phyloP scores from a whole-genome alignment of 2,329 filamentous ascomycete genomes.

The Ramularia endophylla region DNA sequence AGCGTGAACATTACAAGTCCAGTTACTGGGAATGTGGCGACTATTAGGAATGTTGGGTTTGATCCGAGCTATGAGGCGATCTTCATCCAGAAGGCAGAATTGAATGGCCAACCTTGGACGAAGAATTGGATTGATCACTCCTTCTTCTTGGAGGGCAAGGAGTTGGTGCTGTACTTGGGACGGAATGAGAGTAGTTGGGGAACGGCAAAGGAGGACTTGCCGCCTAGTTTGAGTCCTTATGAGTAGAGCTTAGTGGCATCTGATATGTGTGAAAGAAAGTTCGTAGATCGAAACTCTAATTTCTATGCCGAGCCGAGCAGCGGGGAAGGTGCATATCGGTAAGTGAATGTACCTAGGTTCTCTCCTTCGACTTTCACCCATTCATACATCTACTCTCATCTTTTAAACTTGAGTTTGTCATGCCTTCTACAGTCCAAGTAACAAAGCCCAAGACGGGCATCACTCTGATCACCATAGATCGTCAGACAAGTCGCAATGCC shows the following conservation, averaged over 20 bases:
- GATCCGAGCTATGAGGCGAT: conserved; percentile 30
- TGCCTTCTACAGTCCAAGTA: conserved; percentile 23
- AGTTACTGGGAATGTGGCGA: conserved; percentile 33
- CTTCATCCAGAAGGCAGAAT: conserved; percentile 34
- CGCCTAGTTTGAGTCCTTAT: conserved; percentile 23
- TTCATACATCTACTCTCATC: too few relatives aligned
- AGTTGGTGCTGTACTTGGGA: conserved; percentile 33
- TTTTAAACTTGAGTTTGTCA: too few relatives aligned
- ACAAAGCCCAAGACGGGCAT: conserved; percentile 36
- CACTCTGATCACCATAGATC: conserved; percentile 51
- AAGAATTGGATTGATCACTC: conserved; percentile 39
- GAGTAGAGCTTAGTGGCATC: conserved; percentile 1
- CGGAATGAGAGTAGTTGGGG: conserved; percentile 33
- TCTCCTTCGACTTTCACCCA: too few relatives aligned
- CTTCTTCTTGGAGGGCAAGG: conserved; percentile 36
- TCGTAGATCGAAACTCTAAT: too few relatives aligned
- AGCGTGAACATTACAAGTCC: conserved; percentile 31
- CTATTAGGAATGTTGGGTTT: conserved; percentile 34
- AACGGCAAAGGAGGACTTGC: conserved; percentile 25
- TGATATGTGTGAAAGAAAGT: too few relatives aligned
- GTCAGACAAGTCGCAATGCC: conserved; percentile 47
- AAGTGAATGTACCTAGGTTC: too few relatives aligned
- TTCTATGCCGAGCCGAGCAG: too few relatives aligned
- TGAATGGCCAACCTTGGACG: conserved; percentile 34
- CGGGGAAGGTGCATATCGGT: too few relatives aligned